Percentiles rank a stretch among this genome's conserved stretches.
Conservation (phyloP, 192 early-diverging fungal genomes). For the Dissophora globulifera region DNA sequence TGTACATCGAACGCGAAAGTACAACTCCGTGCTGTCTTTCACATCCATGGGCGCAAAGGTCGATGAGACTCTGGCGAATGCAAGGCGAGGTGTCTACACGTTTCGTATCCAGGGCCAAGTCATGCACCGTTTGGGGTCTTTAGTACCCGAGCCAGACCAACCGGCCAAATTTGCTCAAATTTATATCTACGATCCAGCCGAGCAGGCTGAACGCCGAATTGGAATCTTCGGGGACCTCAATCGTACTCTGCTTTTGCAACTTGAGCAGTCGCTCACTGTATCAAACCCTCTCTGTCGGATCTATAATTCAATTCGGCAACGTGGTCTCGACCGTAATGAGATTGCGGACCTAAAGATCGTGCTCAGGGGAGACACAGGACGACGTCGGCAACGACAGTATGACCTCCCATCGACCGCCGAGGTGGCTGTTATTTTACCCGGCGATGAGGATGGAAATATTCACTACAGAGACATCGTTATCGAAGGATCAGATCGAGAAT, state of each 20-base stretch:
- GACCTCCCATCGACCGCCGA: slow-evolving; percentile 1
- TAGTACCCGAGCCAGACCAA: not conserved
- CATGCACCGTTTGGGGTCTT: slow-evolving; percentile 19
- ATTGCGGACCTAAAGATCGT: too few species aligned
- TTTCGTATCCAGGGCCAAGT: slow-evolving; percentile 8
- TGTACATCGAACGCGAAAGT: slow-evolving; percentile 21
- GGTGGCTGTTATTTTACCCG: slow-evolving; percentile 5
- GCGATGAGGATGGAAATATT: too few species aligned
- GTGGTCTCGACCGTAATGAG: too few species aligned
- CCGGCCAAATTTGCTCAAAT: slow-evolving; percentile 6
- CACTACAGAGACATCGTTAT: not conserved
- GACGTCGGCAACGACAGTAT: slow-evolving; percentile 10
- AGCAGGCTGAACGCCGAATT: not conserved
- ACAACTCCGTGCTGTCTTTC: slow-evolving; percentile 39
- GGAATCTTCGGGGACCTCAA: not conserved
- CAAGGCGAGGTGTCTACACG: slow-evolving; percentile 11
- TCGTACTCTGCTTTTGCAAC: too few species aligned
- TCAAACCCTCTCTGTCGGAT: too few species aligned
- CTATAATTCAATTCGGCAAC: too few species aligned
- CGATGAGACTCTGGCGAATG: slow-evolving; percentile 7
- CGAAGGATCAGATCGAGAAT: not conserved
- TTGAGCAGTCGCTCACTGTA: too few species aligned
- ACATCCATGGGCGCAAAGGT: slow-evolving; percentile 29
- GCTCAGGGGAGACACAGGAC: too few species aligned
- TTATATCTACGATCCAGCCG: slow-evolving; percentile 12